Evolutionary conservation across 2,329 filamentous ascomycete species (phyloP), one percentile per base, ranked within the genome.

Genomic region (Neopestalotiopsis sp.): DNA sequence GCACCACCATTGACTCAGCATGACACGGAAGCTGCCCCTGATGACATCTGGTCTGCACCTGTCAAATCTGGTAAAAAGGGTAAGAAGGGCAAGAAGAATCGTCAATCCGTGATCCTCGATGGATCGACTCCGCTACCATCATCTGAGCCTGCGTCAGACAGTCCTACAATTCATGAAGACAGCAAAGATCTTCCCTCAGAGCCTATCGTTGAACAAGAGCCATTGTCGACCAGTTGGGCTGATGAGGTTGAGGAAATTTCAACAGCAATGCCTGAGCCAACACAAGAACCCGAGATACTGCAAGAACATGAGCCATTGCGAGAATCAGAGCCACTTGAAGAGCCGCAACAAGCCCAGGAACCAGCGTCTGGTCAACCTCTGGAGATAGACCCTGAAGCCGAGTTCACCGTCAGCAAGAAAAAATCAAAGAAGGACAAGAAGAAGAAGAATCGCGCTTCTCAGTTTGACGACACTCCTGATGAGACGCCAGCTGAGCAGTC

Each of bases 351-450:
- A 5, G 17, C 5, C 13, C 24, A 9, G 3, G 9, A 64, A 20
- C 38, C 62, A 20, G 62, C 17, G 42, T 38, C 62, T 53, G n/a
- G 45, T 9, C 45, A 53, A 20, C 17, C 45, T n/a, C 17, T 7
- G 17, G 45, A 53, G 45, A 53, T 17, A 53, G 49, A 58, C 30
- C 30, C 61, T 28, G 58, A 57, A 38, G 1, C 66, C 17, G 73
- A 74, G 58, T 20, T 66, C 12, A 59, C 32, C 10, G 58, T 70
- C n/a, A 72, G 57, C 65, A 71, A 75, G 40, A 71, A 74, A 65
- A 72, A 74, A 58, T 71, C 71, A 20, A 75, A 73, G 70, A 73
- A 74, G 63, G 71, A 73, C 66, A 72, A 75, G 68, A 71, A 75
- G 68, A 71, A 75, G 62, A 72, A 75, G 68, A 70, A 75, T 61